phyloP scores from a whole-genome alignment of 257 asterid species.

The Haberlea rhodopensis region DNA sequence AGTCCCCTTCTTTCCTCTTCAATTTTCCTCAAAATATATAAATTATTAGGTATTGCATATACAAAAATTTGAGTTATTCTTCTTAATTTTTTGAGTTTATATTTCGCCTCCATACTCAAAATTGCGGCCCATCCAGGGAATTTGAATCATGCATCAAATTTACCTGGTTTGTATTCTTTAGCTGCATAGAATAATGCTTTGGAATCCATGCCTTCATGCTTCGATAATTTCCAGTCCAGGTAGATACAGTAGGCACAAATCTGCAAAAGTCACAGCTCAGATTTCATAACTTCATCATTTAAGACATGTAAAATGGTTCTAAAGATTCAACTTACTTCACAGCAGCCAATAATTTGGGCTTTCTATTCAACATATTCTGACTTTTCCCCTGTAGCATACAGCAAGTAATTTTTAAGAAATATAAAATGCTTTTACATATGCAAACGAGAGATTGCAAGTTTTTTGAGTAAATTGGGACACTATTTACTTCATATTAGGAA shows the following conservation, averaged over 20 bases:
- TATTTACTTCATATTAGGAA: no score
- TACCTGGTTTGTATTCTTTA: constrained; percentile 76
- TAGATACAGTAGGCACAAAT: constrained; percentile 63
- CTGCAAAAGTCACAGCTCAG: constrained; percentile 32
- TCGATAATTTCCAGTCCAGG: constrained; percentile 82
- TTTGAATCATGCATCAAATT: not conserved
- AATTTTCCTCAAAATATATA: no score
- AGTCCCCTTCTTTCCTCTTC: no score
- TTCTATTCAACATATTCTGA: constrained; percentile 40
- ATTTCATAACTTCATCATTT: not conserved
- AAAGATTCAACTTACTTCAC: constrained; percentile 49
- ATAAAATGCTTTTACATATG: not conserved
- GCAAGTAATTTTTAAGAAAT: not conserved
- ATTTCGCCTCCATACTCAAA: no score
- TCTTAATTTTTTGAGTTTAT: no score
- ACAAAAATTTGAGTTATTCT: not conserved
- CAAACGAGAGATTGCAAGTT: no score
- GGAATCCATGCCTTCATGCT: constrained; percentile 92
- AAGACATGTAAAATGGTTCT: not conserved
- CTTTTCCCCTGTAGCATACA: constrained; percentile 50
- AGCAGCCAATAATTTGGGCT: constrained; percentile 61
- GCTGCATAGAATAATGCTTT: constrained; percentile 85
- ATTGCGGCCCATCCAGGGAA: no score
- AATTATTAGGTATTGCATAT: no score
- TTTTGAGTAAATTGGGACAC: not conserved